Evolutionary conservation across 805 yeast species (phyloP), one percentile per base, ranked within the genome.

Genomic region (Suhomyces vadensis): DNA sequence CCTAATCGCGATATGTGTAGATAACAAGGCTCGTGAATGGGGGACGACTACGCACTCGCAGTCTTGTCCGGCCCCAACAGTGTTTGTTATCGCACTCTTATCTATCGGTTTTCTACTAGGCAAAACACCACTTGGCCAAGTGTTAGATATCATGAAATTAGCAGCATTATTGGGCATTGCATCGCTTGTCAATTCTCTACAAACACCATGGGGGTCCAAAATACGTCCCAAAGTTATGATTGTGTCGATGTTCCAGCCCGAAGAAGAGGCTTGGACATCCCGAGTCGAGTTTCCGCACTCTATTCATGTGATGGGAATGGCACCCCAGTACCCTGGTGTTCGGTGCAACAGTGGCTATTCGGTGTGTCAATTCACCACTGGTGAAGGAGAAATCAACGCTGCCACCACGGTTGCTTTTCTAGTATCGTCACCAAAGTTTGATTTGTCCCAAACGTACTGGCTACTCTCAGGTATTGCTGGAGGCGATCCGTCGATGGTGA

Each of bases 361-460:
- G 17, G 58, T 82, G 23, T 82, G 86, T 67, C 81, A 79, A 55
- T 57, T 81, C 44, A 79, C 84, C 35, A 78, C 84, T n/a, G 87
- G 87, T 41, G 87, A 81, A 63, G 82, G 82, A 49, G 86, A 82
- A 58, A 74, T 80, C 51, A 82, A 82, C 54, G 87, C 87, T 25
- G 86, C 87, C 10, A 50, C 81, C 19, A 68, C 85, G 14, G 56
- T 81, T 43, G 71, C 77, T 31, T 82, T 86, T 5, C 60, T 82
- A 50, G 58, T 75, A 6, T 65, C 79, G 56, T 69, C 71, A 41
- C 79, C 84, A 27, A 53, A 67, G 45, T 81, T 82, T 49, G 84
- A 82, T 55, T 70, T 82, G 39, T 58, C 79, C 31, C 71, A 75
- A 53, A 79, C 87, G 35, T 82, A 79, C 67, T 82, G 79, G 69